Base-by-base conservation (phyloP, 257 asterid genomes). In the Lycium barbarum region DNA sequence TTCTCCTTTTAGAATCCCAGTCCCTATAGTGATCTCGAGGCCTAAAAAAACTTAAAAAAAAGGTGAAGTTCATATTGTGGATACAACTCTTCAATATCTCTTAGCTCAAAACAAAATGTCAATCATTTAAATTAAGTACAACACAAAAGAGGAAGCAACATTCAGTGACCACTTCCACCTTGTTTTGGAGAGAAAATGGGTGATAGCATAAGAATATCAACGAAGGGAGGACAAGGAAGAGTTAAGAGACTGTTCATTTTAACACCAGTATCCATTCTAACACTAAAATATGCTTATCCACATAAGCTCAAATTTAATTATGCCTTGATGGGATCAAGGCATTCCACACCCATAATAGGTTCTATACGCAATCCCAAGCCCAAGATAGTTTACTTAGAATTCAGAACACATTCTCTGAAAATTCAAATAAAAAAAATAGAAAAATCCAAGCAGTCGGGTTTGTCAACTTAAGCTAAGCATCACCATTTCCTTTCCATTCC, bases 1-100 rank as follows among this genome's bases (percentile, higher is more conserved):
- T 93, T 87, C 96, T 93, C 93, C 85, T 91, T 78, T 93, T 86
- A 80, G 87, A 81, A 72, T 93, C 98, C 83, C 87, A 92, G 66
- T 93, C 97, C 91, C 90, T 88, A 83, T 90, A 59, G 33, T 91
- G 94, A 87, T 91, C 91, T 86, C 93, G 86, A 85, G 83, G 43
- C 88, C 97, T 87, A 76, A 58, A 26, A 76, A 2, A 51, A 53
- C 26, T 17, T 3, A 26, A 53, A 74, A 73, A 73, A 1, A n/a
- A n/a, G 33, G 51, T 53, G 82, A 76, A 51, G 63, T 49, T 78
- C 15, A 78, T 26, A 78, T 26, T 51, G 65, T 78, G 49, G 22
- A 76, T 26, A 51, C 47, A 53, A 13, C 9, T 14, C 45, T 26
- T 22, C 47, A 76, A 51, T 47, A 47, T 22, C 26, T 51, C 38